Conservation (phyloP, 805 yeast genomes). For the Ogataea glucozyma region DNA sequence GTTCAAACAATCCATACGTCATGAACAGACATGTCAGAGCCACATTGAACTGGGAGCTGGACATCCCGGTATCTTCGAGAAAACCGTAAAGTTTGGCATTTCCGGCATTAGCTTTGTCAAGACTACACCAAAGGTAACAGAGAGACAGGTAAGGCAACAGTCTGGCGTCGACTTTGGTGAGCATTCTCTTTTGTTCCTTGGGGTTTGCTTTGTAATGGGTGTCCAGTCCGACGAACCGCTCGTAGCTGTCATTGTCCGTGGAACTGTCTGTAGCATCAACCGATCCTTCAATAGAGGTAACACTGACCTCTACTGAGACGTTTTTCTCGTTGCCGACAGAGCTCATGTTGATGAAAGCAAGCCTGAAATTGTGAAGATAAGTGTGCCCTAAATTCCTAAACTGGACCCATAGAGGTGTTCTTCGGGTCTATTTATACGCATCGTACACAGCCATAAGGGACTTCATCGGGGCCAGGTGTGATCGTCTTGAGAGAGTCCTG, state of each 20-base stretch:
- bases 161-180: conserved; percentile 30
- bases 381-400: too few species aligned
- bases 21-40: conserved; percentile 44
- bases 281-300: conserved; percentile 7
- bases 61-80: conserved; percentile 31
- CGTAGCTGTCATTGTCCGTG: conserved; percentile 13
- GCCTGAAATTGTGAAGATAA: background rate
- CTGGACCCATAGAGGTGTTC: too few species aligned
- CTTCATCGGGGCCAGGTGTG: too few species aligned
- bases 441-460: too few species aligned
- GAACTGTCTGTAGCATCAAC: conserved; percentile 9
- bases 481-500: too few species aligned
- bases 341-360: background rate
- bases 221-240: conserved; percentile 16
- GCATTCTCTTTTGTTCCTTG: conserved; percentile 24
- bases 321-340: conserved; percentile 8
- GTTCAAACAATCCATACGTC: conserved; percentile 43
- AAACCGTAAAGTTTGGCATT: conserved; percentile 37
- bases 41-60: conserved; percentile 41
- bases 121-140: conserved; percentile 30
- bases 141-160: conserved; percentile 31
- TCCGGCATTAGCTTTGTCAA: conserved; percentile 40
- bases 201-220: conserved; percentile 20
- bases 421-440: too few species aligned
- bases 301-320: conserved; percentile 8